Evolutionary conservation across 202 grass and related monocot genomes (phyloP).

Genomic region (Schoenoplectus triqueter): DNA sequence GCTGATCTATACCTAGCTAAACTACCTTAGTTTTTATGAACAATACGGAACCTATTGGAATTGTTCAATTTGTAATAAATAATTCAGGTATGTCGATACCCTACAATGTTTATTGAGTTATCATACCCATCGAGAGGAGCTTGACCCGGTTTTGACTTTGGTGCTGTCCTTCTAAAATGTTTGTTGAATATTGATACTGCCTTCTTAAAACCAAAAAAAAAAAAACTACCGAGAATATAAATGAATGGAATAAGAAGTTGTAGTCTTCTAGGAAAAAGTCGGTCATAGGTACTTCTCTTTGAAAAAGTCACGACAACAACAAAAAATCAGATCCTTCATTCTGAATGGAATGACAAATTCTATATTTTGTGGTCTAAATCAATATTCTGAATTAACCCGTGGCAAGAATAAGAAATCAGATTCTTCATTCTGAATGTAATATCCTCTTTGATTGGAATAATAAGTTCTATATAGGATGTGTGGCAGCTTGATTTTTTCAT

Average conservation of each 20-base stretch:
- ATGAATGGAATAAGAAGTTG: background rate
- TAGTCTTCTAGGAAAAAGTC: background rate
- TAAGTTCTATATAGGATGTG: too few species aligned
- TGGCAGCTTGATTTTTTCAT: too few species aligned
- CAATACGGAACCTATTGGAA: background rate
- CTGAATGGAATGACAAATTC: too few species aligned
- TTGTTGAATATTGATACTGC: background rate
- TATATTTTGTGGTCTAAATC: too few species aligned
- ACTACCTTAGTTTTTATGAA: background rate
- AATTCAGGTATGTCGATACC: background rate
- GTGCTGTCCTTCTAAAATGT: background rate
- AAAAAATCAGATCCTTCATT: background rate
- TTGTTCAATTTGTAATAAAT: slow-evolving; percentile 11
- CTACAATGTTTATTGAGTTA: background rate
- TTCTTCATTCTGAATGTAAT: too few species aligned
- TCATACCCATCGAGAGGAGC: too few species aligned
- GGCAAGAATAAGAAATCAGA: background rate
- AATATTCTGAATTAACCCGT: too few species aligned
- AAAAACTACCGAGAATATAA: background rate
- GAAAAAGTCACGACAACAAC: background rate
- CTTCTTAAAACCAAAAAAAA: background rate
- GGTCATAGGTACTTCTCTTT: background rate
- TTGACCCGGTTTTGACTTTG: background rate
- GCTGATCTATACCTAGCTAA: background rate
- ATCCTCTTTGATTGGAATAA: too few species aligned